Conservation (phyloP, 2,329 filamentous ascomycete genomes). For the Sclerotinia trifoliorum region DNA sequence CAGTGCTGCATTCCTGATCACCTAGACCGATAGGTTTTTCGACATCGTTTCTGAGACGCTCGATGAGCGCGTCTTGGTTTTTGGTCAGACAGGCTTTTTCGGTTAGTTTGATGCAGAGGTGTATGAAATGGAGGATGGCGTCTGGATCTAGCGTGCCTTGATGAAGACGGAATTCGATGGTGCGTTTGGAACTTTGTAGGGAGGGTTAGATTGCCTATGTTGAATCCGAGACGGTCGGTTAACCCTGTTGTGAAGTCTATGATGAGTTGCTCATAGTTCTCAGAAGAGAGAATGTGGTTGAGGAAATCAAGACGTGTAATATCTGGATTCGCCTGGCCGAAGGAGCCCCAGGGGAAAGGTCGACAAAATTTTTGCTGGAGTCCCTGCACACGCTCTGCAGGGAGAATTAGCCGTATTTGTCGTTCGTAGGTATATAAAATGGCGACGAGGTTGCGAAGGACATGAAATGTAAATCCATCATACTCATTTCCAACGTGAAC, state of each 20-base stretch:
- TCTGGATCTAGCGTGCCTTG: conserved; percentile 29
- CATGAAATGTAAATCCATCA: conserved; percentile 30
- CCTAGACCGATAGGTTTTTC: not conserved
- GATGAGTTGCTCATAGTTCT: not conserved
- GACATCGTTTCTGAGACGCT: not conserved
- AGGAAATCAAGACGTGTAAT: not conserved
- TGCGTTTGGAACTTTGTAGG: conserved; percentile 4
- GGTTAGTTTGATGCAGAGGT: conserved; percentile 26
- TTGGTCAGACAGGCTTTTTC: not conserved
- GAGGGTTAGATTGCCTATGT: not conserved
- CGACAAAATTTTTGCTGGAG: not conserved
- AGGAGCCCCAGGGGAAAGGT: not conserved
- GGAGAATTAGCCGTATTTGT: conserved; percentile 24
- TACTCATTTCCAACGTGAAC: conserved; percentile 39
- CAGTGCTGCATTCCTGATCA: not conserved
- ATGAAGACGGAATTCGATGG: conserved; percentile 37
- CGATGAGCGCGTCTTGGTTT: not conserved
- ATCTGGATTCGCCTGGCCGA: not conserved
- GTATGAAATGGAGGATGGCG: conserved; percentile 29
- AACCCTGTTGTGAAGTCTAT: not conserved
- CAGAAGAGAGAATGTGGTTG: not conserved
- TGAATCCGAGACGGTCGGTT: not conserved
- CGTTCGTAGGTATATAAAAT: conserved; percentile 37
- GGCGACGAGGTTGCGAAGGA: conserved; percentile 37
- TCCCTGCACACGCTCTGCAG: not conserved